Conservation (phyloP, 192 early-diverging fungal species). For the Rhizoclosmatium globosum region DNA sequence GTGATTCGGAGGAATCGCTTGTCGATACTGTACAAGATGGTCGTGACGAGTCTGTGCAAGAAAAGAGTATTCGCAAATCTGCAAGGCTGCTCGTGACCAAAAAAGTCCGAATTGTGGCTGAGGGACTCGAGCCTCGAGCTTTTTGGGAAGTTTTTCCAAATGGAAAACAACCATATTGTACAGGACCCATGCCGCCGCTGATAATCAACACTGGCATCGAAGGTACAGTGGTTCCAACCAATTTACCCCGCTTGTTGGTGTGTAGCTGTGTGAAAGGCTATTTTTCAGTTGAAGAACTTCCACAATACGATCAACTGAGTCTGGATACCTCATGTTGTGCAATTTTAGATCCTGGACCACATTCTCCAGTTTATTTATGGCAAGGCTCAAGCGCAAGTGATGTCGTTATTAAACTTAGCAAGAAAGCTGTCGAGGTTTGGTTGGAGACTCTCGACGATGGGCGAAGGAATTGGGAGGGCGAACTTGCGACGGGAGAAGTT, state of each 20-base stretch:
- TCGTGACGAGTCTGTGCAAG: background rate
- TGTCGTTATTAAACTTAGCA: slow-evolving; percentile 58
- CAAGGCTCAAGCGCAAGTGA: slow-evolving; percentile 52
- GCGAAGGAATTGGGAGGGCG: slow-evolving; percentile 19
- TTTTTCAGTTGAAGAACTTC: slow-evolving; percentile 53
- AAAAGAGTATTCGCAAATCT: background rate
- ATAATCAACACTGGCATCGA: background rate
- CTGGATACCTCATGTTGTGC: slow-evolving; percentile 50
- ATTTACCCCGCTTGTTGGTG: slow-evolving; percentile 49
- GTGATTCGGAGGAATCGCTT: no score
- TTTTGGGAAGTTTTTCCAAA: slow-evolving; percentile 32
- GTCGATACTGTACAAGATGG: no score
- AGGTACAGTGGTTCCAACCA: background rate
- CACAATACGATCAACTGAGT: slow-evolving; percentile 52
- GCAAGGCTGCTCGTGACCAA: background rate
- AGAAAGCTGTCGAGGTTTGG: slow-evolving; percentile 65
- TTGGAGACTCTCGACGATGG: slow-evolving; percentile 55
- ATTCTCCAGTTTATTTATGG: slow-evolving; percentile 55
- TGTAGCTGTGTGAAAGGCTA: slow-evolving; percentile 56
- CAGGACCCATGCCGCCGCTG: slow-evolving; percentile 36
- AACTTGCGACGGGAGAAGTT: background rate
- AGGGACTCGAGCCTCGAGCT: slow-evolving; percentile 39
- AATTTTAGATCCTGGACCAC: slow-evolving; percentile 58
- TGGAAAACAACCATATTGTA: background rate
- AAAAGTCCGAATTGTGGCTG: slow-evolving; percentile 4